Conservation (phyloP, 169 alveolate genomes). For the Amoebophrya sp. region DNA sequence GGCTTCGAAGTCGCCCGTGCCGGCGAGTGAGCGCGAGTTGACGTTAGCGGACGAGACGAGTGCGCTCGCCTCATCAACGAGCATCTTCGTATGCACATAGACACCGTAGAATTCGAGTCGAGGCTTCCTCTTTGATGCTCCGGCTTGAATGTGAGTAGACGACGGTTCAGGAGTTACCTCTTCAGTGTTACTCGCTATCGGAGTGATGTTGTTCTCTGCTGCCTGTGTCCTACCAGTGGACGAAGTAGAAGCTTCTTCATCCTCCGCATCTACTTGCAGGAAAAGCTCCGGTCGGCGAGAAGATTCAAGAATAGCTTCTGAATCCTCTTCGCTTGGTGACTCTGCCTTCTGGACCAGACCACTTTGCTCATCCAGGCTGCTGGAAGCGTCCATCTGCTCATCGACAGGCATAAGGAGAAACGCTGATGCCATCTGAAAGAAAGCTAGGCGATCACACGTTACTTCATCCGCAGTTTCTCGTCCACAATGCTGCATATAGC, state of each 20-base stretch:
- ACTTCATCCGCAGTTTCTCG: background rate
- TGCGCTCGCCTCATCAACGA: background rate
- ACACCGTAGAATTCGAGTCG: background rate
- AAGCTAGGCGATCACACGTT: background rate
- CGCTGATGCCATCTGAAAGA: constrained; percentile 9
- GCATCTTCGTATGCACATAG: background rate
- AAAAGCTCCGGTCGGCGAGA: too few relatives aligned
- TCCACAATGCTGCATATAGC: too few relatives aligned
- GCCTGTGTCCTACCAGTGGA: too few relatives aligned
- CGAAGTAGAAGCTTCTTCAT: too few relatives aligned
- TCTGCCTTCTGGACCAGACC: background rate
- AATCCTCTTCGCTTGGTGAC: too few relatives aligned
- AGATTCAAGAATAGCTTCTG: too few relatives aligned
- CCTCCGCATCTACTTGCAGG: too few relatives aligned
- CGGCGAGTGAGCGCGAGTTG: background rate
- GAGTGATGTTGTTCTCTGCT: too few relatives aligned
- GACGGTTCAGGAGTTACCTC: too few relatives aligned
- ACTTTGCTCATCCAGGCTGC: background rate
- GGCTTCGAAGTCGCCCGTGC: constrained; percentile 12
- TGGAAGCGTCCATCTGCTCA: background rate
- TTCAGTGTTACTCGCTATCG: too few relatives aligned
- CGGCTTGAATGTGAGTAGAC: too few relatives aligned
- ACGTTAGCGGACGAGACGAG: background rate
- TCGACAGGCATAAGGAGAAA: background rate
- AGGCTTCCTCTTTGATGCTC: too few relatives aligned